A percentile compares a stretch with the other conserved stretches of the same genome.
Conservation (phyloP, 371 early-diverging fungal genomes). For the Lichtheimia corymbifera region DNA sequence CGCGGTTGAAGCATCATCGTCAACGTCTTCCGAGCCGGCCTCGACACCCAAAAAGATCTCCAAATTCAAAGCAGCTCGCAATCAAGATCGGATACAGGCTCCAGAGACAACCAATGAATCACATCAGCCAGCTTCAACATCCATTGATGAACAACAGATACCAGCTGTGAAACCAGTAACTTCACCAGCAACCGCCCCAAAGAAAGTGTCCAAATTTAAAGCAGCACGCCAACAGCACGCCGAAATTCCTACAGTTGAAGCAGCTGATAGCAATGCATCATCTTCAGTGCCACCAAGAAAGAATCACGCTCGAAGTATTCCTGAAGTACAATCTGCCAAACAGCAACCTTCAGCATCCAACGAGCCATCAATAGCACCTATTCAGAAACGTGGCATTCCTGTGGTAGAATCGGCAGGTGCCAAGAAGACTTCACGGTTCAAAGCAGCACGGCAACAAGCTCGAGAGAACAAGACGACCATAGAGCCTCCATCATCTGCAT, state of each 20-base stretch:
- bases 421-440: slow-evolving; percentile 10
- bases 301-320: background rate
- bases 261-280: background rate
- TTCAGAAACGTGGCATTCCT: background rate
- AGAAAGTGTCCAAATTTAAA: slow-evolving; percentile 23
- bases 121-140: background rate
- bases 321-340: background rate
- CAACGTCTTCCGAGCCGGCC: too few relatives aligned
- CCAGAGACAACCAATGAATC: background rate
- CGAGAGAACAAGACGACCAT: background rate
- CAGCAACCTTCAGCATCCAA: background rate
- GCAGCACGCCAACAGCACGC: slow-evolving; percentile 18
- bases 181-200: slow-evolving; percentile 1
- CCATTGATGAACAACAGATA: background rate
- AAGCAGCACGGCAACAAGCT: slow-evolving; percentile 16
- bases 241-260: background rate
- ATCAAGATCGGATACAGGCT: slow-evolving; percentile 3
- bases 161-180: background rate
- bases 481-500: too few relatives aligned
- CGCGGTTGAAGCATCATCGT: too few relatives aligned
- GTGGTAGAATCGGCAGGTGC: background rate
- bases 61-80: slow-evolving; percentile 10
- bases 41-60: slow-evolving; percentile 8
- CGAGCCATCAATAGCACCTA: too few relatives aligned
- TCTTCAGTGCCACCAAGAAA: too few relatives aligned